These are phyloP conservation scores for Rheum nobile DNA, from an alignment of 148 eudicot species.

Conservation along the genomic window DNA sequence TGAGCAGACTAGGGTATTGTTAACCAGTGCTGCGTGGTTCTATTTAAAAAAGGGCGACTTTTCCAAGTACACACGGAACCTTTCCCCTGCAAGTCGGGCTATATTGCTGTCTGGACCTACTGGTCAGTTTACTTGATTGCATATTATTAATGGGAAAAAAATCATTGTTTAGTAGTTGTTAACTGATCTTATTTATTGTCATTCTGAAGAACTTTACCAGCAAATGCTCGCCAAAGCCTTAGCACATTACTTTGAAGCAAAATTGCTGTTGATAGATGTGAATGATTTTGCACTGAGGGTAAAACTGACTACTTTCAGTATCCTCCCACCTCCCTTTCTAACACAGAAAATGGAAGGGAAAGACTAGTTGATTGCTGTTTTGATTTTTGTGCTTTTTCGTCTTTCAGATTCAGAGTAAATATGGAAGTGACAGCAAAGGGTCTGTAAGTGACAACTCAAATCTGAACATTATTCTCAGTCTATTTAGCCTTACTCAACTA, in stretches of 20 bases:
- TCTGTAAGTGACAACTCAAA: constrained; percentile 34
- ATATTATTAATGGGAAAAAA: neutral
- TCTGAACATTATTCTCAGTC: neutral
- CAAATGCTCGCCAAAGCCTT: constrained; percentile 96
- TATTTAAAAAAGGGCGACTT: constrained; percentile 66
- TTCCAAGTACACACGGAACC: constrained; percentile 77
- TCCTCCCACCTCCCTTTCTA: neutral
- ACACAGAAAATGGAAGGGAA: neutral
- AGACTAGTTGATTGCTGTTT: neutral
- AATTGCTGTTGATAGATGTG: constrained; percentile 68
- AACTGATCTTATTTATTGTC: neutral
- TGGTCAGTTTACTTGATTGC: constrained; percentile 34
- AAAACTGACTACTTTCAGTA: constrained; percentile 10
- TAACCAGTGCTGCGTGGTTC: constrained; percentile 90
- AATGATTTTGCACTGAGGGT: constrained; percentile 79
- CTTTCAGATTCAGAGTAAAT: constrained; percentile 77
- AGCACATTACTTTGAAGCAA: constrained; percentile 80
- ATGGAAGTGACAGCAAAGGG: constrained; percentile 45
- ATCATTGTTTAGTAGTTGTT: neutral
- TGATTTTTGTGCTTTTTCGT: neutral
- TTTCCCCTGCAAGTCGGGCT: constrained; percentile 83
- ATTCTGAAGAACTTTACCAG: constrained; percentile 68
- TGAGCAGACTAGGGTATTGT: constrained; percentile 81
- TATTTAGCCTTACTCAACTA: neutral
- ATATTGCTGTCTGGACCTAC: constrained; percentile 90